These are phyloP conservation scores for Hericium rajendrae DNA, from an alignment of 768 basidiomycete species.

Conservation along the genomic window DNA sequence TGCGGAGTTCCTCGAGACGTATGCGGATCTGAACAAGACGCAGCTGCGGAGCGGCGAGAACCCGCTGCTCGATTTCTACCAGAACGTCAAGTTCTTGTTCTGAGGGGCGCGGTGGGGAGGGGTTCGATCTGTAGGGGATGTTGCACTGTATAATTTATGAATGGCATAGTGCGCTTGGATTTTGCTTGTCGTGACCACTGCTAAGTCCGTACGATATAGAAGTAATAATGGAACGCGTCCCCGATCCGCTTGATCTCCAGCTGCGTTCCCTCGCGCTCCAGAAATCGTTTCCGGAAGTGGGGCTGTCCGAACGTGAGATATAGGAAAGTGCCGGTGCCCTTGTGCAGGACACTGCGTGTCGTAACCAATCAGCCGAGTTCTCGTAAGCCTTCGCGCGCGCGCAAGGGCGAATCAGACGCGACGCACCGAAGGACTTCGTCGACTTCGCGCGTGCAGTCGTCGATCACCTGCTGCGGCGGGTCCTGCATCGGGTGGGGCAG, in stretches of 20 bases:
- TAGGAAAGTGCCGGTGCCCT: conserved; percentile 49
- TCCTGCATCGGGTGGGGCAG: conserved; percentile 32
- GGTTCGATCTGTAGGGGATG: neutral
- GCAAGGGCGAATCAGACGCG: neutral
- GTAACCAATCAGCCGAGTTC: neutral
- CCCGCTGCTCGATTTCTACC: conserved; percentile 81
- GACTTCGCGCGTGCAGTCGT: conserved; percentile 68
- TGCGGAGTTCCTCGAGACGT: conserved; percentile 80
- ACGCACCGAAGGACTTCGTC: conserved; percentile 61
- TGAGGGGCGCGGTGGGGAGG: conserved; percentile 23
- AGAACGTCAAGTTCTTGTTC: conserved; percentile 91
- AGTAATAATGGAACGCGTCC: conserved; percentile 76
- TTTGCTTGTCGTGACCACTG: neutral
- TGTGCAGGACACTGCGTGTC: conserved; percentile 48
- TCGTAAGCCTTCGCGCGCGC: no score
- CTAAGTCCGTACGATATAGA: conserved; percentile 52
- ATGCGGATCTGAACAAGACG: conserved; percentile 67
- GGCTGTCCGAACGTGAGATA: conserved; percentile 88
- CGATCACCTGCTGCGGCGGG: conserved; percentile 61
- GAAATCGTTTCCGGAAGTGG: conserved; percentile 69
- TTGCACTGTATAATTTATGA: neutral
- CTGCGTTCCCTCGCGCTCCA: conserved; percentile 44
- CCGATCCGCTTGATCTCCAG: conserved; percentile 66
- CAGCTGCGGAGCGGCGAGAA: conserved; percentile 75
- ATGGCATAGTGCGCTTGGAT: neutral